Evolutionary conservation across 2,329 filamentous ascomycete genomes (phyloP), one percentile per base, ranked within the genome.

Genomic region (Fusarium sp.): DNA sequence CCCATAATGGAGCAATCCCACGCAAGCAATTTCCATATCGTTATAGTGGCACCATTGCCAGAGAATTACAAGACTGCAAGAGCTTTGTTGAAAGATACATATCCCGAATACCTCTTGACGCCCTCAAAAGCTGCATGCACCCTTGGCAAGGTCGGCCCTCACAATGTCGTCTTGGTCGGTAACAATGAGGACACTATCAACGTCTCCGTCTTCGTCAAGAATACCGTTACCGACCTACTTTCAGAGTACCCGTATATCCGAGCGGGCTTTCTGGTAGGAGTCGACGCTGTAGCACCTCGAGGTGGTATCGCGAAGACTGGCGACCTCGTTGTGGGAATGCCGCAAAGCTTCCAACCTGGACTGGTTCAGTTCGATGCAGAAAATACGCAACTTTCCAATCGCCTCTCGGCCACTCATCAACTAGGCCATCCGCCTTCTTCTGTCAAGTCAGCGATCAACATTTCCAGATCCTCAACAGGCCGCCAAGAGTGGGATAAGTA

Each of bases 391-490:
- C 0, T 0, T 1, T 35, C 35, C 0, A 9, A 21, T 1, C 28
- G 8, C 0, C 33, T 68, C 4, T 53, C 44, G 1, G 18, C 13
- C 0, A 39, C 29, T 2, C 11, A 18, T 1, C 38, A 63, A 3
- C 35, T 53, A 12, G 12, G 7, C 2, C 24, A 4, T 0, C 26
- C 52, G 0, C n/a, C 64, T 0, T 2, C 6, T 0, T 29, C 1
- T 8, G 4, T 67, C 1, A 2, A 2, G 0, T 24, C 13, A 0
- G 31, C 9, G 3, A 4, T 63, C 7, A 13, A 28, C 0, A 4
- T 1, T 2, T 0, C 38, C 1, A 13, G n/a, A 12, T 62, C 41
- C 0, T 1, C 4, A 0, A 2, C 4, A 0, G 49, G 49, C 6
- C 57, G 29, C 1, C 8, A 2, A 16, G 5, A 31, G 8, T 54